A percentile compares a stretch with the other conserved stretches of the same genome.
Evolutionary conservation across 495 filamentous ascomycete genomes (phyloP).

Genomic region (Aspergillus asperescens): DNA sequence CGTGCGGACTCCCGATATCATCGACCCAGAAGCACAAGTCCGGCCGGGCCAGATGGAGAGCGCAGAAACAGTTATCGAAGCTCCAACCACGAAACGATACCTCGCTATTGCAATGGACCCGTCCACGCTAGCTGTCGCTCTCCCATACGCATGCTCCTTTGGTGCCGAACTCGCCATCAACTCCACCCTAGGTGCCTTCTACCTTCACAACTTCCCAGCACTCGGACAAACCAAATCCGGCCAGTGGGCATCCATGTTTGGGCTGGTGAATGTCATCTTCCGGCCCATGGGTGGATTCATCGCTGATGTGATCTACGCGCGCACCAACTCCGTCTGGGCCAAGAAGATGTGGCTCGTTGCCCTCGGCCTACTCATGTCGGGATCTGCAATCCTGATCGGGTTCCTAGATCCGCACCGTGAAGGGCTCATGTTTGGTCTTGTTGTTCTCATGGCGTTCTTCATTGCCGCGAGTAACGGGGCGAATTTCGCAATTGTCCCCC

Average conservation of each 20-base stretch:
- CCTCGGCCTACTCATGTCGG: constrained; percentile 58
- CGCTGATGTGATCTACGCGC: constrained; percentile 69
- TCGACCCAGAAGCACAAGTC: constrained; percentile 47
- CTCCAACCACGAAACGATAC: constrained; percentile 58
- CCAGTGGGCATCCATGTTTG: constrained; percentile 86
- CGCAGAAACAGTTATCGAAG: constrained; percentile 48
- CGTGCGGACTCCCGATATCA: constrained; percentile 22
- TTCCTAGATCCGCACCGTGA: constrained; percentile 54
- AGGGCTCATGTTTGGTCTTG: constrained; percentile 67
- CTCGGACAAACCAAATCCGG: constrained; percentile 70
- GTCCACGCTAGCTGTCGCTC: constrained; percentile 61
- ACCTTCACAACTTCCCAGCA: constrained; percentile 65
- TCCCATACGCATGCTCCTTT: constrained; percentile 78
- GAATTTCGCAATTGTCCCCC: constrained; percentile 80
- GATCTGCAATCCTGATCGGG: constrained; percentile 66
- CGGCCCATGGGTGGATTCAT: constrained; percentile 73
- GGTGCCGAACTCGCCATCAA: constrained; percentile 85
- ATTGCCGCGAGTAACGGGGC: constrained; percentile 80
- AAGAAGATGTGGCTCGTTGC: constrained; percentile 71
- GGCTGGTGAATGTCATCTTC: constrained; percentile 74
- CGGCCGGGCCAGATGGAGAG: constrained; percentile 46
- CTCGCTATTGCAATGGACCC: constrained; percentile 54
- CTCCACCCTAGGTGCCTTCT: constrained; percentile 74
- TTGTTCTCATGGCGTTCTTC: constrained; percentile 72
- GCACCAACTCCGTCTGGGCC: constrained; percentile 57